Evolutionary conservation across 768 basidiomycete species (phyloP).

Genomic region (Russula lepida): DNA sequence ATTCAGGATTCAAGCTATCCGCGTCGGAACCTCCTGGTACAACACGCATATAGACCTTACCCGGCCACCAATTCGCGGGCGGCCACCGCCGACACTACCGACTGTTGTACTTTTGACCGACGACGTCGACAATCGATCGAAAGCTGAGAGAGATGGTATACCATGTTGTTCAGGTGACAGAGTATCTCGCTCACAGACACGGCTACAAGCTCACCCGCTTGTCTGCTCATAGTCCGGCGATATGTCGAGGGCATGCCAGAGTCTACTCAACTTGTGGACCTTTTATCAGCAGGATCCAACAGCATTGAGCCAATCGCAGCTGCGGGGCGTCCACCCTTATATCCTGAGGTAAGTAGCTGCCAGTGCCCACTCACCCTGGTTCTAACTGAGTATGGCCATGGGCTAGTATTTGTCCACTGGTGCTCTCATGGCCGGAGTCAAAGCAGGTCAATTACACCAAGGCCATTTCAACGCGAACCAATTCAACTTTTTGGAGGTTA

Average conservation of each 20-base stretch:
- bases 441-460: slow-evolving; percentile 76
- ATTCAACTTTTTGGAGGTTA: slow-evolving; percentile 91
- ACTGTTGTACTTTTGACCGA: slow-evolving; percentile 79
- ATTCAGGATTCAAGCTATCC: slow-evolving; percentile 57
- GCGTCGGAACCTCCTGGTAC: slow-evolving; percentile 86
- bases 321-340: slow-evolving; percentile 44
- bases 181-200: neutral
- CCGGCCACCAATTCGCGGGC: slow-evolving; percentile 45
- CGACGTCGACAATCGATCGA: slow-evolving; percentile 74
- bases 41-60: slow-evolving; percentile 54
- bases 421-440: slow-evolving; percentile 71
- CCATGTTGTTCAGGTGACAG: slow-evolving; percentile 51
- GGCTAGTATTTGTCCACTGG: slow-evolving; percentile 69
- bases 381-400: neutral
- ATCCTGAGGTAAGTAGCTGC: slow-evolving; percentile 53
- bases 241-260: slow-evolving; percentile 74
- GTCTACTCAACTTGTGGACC: slow-evolving; percentile 62
- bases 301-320: slow-evolving; percentile 57
- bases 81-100: slow-evolving; percentile 38
- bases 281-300: slow-evolving; percentile 66
- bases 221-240: slow-evolving; percentile 44
- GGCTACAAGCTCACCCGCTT: neutral
- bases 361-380: neutral
- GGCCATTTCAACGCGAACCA: slow-evolving; percentile 93
- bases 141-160: slow-evolving; percentile 61